phyloP scores from a whole-genome alignment of 768 basidiomycete genomes.

The Kwoniella botswanensis region DNA sequence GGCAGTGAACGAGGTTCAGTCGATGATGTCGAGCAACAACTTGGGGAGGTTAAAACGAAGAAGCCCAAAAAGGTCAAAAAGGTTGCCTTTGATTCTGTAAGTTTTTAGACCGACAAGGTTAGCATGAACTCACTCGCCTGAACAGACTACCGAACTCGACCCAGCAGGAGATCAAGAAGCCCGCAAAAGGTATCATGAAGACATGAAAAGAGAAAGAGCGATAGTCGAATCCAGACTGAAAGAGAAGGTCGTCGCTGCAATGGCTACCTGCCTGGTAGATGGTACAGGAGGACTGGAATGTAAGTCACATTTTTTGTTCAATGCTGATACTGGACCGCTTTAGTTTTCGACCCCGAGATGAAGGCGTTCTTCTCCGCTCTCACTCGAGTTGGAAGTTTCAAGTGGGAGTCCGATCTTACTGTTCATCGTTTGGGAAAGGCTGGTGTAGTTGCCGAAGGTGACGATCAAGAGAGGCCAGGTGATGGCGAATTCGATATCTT shows the following conservation, averaged over 20 bases:
- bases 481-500: slow-evolving; percentile 3
- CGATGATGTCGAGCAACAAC: slow-evolving; percentile 13
- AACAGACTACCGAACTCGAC: slow-evolving; percentile 28
- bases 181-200: slow-evolving; percentile 18
- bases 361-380: slow-evolving; percentile 31
- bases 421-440: slow-evolving; percentile 11
- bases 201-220: slow-evolving; percentile 24
- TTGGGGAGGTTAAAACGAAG: slow-evolving; percentile 18
- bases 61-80: slow-evolving; percentile 24
- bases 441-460: not conserved
- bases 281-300: slow-evolving; percentile 33
- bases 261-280: slow-evolving; percentile 32
- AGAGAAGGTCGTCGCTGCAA: slow-evolving; percentile 16
- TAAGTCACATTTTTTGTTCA: slow-evolving; percentile 13
- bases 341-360: slow-evolving; percentile 45
- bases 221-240: slow-evolving; percentile 18
- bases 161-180: slow-evolving; percentile 24
- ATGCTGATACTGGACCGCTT: not conserved
- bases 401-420: slow-evolving; percentile 45
- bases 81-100: slow-evolving; percentile 23
- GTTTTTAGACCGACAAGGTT: slow-evolving; percentile 19
- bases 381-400: slow-evolving; percentile 30
- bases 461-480: not conserved
- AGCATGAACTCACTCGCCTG: not conserved
- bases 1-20: slow-evolving; percentile 5